Evolutionary conservation across 306 rosid genomes (phyloP).

Genomic region (Pyrus pyrifolia): DNA sequence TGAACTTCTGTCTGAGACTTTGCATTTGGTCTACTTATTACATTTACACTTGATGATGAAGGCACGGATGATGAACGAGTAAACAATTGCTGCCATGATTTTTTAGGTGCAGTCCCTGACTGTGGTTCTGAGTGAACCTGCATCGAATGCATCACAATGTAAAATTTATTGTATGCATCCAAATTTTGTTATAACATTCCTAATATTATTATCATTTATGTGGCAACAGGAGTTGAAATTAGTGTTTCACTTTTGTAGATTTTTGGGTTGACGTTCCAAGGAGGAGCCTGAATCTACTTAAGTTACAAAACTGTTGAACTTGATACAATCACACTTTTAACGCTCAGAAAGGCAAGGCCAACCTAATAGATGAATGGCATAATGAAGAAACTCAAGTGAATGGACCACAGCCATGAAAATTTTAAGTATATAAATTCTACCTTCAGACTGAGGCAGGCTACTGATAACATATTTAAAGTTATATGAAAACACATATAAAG

Average conservation of each 20-base stretch:
- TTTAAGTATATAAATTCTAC: not conserved
- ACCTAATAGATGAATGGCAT: not conserved
- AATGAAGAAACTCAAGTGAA: not conserved
- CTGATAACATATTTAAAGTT: not conserved
- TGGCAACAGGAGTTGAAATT: slow-evolving; percentile 7
- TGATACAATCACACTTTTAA: not conserved
- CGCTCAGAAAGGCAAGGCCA: not conserved
- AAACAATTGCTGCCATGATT: slow-evolving; percentile 95
- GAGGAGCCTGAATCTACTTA: not conserved
- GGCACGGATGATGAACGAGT: slow-evolving; percentile 66
- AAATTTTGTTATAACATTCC: not conserved
- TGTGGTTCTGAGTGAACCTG: slow-evolving; percentile 68
- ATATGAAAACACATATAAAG: not conserved
- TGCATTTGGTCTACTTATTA: slow-evolving; percentile 78
- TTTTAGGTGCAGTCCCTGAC: slow-evolving; percentile 65
- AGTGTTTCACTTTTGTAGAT: not conserved
- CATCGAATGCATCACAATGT: slow-evolving; percentile 33
- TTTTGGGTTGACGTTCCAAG: not conserved
- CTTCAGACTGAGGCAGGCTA: slow-evolving; percentile 2
- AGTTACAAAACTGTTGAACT: not conserved
- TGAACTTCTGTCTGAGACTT: slow-evolving; percentile 53
- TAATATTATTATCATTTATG: not conserved
- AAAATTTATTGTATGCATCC: slow-evolving; percentile 15
- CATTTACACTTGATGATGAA: slow-evolving; percentile 55
- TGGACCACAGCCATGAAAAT: slow-evolving; percentile 1